These are phyloP conservation scores for Eucommia ulmoides DNA, from an alignment of 257 asterid species.

Conservation along the genomic window DNA sequence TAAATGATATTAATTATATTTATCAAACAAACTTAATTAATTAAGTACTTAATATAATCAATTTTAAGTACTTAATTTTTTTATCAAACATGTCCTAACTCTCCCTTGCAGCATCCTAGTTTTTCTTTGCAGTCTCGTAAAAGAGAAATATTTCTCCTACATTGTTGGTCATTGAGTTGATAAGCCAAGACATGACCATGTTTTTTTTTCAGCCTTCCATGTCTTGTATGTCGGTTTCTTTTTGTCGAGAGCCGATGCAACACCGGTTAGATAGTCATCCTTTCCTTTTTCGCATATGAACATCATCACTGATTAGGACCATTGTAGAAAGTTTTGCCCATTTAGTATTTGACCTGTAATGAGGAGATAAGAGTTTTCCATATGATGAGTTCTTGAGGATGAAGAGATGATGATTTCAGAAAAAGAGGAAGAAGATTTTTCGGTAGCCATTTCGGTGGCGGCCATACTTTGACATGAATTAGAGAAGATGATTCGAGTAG, in stretches of 20 bases:
- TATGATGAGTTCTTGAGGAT: background rate
- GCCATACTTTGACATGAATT: background rate
- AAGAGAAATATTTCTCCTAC: background rate
- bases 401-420: background rate
- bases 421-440: background rate
- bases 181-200: background rate
- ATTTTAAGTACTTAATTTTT: too few species aligned
- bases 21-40: too few species aligned
- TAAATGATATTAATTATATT: too few species aligned
- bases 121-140: background rate
- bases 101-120: background rate
- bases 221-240: too few species aligned
- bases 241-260: background rate
- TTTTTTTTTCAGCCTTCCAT: background rate
- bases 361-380: background rate
- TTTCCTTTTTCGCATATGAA: background rate
- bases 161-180: background rate
- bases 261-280: slow-evolving; percentile 2
- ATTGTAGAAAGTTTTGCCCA: background rate
- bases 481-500: too few species aligned
- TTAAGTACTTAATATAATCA: too few species aligned
- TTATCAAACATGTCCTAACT: background rate
- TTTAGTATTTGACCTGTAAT: background rate
- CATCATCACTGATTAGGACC: slow-evolving; percentile 6
- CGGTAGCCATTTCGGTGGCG: background rate